Conservation (phyloP, 116 monocot species). For the Iris pallida region DNA sequence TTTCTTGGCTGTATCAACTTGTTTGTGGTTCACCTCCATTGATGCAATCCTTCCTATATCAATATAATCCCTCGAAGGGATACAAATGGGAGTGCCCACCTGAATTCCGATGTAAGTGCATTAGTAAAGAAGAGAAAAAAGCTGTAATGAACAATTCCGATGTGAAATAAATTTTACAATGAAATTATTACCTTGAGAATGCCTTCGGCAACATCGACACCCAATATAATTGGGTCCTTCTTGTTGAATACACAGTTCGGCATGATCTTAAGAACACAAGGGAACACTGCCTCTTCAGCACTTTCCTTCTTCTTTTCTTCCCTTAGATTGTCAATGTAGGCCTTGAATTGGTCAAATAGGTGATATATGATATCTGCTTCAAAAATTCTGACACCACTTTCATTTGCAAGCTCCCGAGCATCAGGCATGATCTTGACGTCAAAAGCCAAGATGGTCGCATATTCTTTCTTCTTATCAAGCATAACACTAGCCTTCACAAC, state of each 20-base stretch:
- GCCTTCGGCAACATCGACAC: conserved; percentile 88
- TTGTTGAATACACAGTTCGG: conserved; percentile 90
- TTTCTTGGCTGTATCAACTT: conserved; percentile 84
- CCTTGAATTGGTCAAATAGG: conserved; percentile 93
- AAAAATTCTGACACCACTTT: conserved; percentile 76
- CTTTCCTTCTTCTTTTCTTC: conserved; percentile 94
- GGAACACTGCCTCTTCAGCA: conserved; percentile 96
- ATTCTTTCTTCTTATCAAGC: conserved; percentile 88
- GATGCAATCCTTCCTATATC: conserved; percentile 89
- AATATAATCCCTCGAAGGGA: conserved; percentile 85
- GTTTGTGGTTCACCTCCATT: conserved; percentile 93
- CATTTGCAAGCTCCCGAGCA: conserved; percentile 66
- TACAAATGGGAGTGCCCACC: conserved; percentile 95
- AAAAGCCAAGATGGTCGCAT: conserved; percentile 84
- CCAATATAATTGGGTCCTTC: conserved; percentile 94
- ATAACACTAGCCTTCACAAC: conserved; percentile 93
- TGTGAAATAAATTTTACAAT: background rate
- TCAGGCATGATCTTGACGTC: conserved; percentile 85
- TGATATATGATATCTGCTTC: conserved; percentile 93
- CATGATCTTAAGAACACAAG: conserved; percentile 89
- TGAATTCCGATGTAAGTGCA: conserved; percentile 23
- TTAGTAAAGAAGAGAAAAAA: background rate
- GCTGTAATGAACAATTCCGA: background rate
- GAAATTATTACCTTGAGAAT: conserved; percentile 53
- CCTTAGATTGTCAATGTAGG: conserved; percentile 74